Percentiles rank a stretch among this genome's conserved stretches.
phyloP scores from a whole-genome alignment of 345 rosid genomes.

The Firmiana major region DNA sequence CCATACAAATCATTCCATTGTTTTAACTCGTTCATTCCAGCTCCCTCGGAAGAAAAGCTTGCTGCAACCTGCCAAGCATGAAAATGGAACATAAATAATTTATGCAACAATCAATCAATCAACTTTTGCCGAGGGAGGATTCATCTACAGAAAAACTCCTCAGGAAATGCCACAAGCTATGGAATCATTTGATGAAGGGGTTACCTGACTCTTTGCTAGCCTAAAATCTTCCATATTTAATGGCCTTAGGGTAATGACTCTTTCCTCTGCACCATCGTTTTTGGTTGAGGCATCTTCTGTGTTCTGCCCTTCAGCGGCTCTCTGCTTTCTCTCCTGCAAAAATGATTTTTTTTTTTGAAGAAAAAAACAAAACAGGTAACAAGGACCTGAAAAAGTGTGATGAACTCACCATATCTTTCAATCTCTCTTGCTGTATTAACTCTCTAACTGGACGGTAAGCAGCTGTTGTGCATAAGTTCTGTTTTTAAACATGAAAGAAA shows the following conservation, averaged over 20 bases:
- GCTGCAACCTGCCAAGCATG: constrained; percentile 61
- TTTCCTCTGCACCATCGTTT: constrained; percentile 40
- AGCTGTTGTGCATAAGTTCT: constrained; percentile 14
- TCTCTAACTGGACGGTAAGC: constrained; percentile 15
- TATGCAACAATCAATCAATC: background rate
- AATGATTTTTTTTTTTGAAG: no score
- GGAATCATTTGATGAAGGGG: background rate
- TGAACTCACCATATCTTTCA: constrained; percentile 5
- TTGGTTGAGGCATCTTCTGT: constrained; percentile 18
- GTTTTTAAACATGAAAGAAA: background rate
- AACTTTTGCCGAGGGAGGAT: background rate
- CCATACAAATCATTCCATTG: constrained; percentile 92
- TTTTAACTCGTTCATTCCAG: constrained; percentile 71
- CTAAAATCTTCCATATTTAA: constrained; percentile 71
- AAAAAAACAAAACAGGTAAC: no score
- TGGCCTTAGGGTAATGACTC: constrained; percentile 61
- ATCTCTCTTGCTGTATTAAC: constrained; percentile 11
- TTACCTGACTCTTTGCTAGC: constrained; percentile 80
- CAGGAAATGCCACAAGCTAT: background rate
- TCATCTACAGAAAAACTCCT: no score
- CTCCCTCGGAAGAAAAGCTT: constrained; percentile 73
- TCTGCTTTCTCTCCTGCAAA: constrained; percentile 60
- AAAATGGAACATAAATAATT: background rate
- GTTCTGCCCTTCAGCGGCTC: constrained; percentile 36
- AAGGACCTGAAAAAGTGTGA: background rate